Percentiles rank a stretch among this genome's conserved stretches.
Conservation (phyloP, 495 filamentous ascomycete genomes). For the Clavariopsis aquatica region DNA sequence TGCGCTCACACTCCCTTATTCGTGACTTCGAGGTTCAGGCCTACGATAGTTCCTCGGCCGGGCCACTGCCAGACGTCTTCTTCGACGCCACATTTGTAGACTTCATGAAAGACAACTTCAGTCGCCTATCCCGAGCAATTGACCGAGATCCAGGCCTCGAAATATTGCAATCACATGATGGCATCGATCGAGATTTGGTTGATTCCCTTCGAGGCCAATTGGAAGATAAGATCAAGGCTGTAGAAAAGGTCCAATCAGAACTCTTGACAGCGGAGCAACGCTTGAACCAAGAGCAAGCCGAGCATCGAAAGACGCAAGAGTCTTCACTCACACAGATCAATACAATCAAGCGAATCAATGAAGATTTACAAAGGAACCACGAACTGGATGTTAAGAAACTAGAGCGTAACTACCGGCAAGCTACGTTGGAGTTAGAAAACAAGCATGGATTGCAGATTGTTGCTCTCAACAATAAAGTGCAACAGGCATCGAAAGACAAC, state of each 20-base stretch:
- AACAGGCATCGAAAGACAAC: constrained; percentile 26
- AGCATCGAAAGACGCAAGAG: constrained; percentile 73
- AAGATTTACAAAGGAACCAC: constrained; percentile 70
- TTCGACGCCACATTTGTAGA: constrained; percentile 88
- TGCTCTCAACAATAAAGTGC: constrained; percentile 35
- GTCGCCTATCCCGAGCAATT: constrained; percentile 78
- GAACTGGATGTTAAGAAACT: constrained; percentile 54
- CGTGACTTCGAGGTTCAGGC: constrained; percentile 89
- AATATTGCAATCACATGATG: constrained; percentile 54
- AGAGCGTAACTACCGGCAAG: constrained; percentile 35
- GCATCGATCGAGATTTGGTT: constrained; percentile 52
- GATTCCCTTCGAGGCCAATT: constrained; percentile 79
- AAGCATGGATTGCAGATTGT: constrained; percentile 46
- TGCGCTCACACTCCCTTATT: constrained; percentile 78
- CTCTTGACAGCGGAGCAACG: constrained; percentile 66
- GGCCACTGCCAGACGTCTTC: constrained; percentile 75
- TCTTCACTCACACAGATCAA: constrained; percentile 62
- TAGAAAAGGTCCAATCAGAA: constrained; percentile 69
- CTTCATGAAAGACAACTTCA: constrained; percentile 94
- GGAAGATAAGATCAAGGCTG: constrained; percentile 66
- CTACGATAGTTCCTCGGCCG: constrained; percentile 61
- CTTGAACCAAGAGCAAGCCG: constrained; percentile 74
- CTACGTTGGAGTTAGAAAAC: constrained; percentile 50
- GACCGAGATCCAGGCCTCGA: constrained; percentile 90
- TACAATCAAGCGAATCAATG: constrained; percentile 67